These are phyloP conservation scores for Dicorynia guianensis DNA, from an alignment of 306 rosid species.

Conservation along the genomic window DNA sequence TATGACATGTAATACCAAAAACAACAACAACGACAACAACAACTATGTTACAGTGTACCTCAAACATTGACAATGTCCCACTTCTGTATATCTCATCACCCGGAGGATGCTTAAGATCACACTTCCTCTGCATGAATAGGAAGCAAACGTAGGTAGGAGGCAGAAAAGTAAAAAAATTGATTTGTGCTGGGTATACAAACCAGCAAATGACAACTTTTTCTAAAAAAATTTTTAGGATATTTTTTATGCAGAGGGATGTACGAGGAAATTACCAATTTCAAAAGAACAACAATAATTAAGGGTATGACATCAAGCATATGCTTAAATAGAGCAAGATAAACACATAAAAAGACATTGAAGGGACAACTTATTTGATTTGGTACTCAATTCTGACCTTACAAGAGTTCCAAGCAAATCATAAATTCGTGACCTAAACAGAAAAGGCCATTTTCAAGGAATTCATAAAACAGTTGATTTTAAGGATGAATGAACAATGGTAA, in stretches of 20 bases:
- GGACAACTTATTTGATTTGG: slow-evolving; percentile 6
- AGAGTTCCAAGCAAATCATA: neutral
- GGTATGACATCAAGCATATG: neutral
- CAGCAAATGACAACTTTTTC: neutral
- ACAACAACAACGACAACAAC: slow-evolving; percentile 13
- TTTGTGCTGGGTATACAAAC: slow-evolving; percentile 22
- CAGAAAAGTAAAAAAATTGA: neutral
- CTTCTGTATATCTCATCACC: slow-evolving; percentile 98
- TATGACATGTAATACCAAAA: no score
- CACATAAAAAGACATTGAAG: neutral
- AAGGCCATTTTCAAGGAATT: slow-evolving; percentile 2
- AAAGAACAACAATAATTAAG: neutral
- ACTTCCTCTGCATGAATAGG: slow-evolving; percentile 75
- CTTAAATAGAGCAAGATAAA: no score
- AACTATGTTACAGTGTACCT: slow-evolving; percentile 56
- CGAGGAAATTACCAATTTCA: neutral
- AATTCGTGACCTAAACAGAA: neutral
- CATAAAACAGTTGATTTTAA: neutral
- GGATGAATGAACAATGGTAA: neutral
- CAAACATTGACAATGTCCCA: slow-evolving; percentile 99
- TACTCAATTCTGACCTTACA: slow-evolving; percentile 11
- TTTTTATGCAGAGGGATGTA: neutral
- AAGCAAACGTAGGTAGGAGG: slow-evolving; percentile 19
- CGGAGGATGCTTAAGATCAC: slow-evolving; percentile 99
- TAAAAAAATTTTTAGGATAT: neutral